phyloP scores from a whole-genome alignment of 2,329 filamentous ascomycete genomes.

The Trichoderma simmonsii region DNA sequence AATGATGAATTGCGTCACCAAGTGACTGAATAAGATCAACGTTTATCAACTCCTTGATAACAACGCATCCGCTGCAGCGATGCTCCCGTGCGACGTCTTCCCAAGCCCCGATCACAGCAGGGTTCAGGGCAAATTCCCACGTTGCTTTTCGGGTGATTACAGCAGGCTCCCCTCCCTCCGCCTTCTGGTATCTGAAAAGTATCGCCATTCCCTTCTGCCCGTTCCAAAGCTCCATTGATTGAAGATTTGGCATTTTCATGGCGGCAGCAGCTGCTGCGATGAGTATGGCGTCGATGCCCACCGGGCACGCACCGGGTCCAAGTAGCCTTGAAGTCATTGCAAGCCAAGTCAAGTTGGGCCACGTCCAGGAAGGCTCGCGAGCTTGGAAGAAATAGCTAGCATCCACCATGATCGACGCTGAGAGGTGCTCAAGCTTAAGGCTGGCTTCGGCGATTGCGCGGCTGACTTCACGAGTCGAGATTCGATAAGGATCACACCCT shows the following conservation, averaged over 20 bases:
- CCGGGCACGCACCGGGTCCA: constrained; percentile 14
- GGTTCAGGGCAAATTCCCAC: constrained; percentile 12
- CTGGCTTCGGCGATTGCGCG: not conserved
- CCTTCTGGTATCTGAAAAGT: constrained; percentile 25
- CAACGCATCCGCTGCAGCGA: not conserved
- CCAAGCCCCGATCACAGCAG: constrained; percentile 21
- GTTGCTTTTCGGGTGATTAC: constrained; percentile 20
- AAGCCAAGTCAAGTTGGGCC: constrained; percentile 29
- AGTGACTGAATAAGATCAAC: constrained; percentile 10
- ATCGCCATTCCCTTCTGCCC: constrained; percentile 24
- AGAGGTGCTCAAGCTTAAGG: not conserved
- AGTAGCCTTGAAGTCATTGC: constrained; percentile 29
- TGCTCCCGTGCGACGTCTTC: constrained; percentile 19
- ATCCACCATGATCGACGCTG: not conserved
- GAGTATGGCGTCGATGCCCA: constrained; percentile 25
- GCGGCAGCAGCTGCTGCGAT: constrained; percentile 25
- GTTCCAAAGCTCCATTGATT: constrained; percentile 35
- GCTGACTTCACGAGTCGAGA: not conserved
- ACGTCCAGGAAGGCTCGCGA: constrained; percentile 8
- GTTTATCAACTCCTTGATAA: constrained; percentile 16
- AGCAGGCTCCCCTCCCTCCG: not conserved
- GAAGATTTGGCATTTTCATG: constrained; percentile 30
- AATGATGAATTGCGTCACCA: constrained; percentile 21
- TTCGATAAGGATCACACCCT: not conserved
- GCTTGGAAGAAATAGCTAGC: not conserved